A percentile compares a stretch with the other conserved stretches of the same genome.
phyloP scores from a whole-genome alignment of 208 protist genomes.

The Acanthamoeba royreba region DNA sequence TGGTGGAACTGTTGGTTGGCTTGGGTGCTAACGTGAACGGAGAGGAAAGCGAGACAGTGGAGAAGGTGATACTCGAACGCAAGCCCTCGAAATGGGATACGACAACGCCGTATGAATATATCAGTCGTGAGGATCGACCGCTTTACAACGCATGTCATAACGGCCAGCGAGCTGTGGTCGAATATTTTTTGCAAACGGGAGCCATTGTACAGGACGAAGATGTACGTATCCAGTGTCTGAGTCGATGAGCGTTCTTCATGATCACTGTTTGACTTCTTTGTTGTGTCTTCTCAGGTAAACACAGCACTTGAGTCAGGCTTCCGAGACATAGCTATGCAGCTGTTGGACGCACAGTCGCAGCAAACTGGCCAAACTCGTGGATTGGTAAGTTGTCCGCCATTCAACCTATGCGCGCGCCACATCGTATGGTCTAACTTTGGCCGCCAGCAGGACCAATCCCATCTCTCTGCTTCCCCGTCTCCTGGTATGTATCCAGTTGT shows the following conservation, averaged over 20 bases:
- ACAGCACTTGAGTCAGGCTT: background rate
- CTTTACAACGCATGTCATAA: conserved; percentile 29
- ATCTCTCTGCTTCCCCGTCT: background rate
- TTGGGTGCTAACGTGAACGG: conserved; percentile 31
- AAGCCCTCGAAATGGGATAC: conserved; percentile 25
- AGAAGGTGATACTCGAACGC: conserved; percentile 31
- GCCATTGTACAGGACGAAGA: conserved; percentile 41
- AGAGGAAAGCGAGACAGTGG: conserved; percentile 36
- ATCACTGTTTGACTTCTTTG: background rate
- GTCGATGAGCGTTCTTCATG: background rate
- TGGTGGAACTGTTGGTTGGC: background rate
- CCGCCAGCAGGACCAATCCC: background rate
- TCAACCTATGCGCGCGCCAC: background rate
- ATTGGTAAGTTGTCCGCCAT: background rate
- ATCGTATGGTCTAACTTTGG: background rate
- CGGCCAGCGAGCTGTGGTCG: background rate
- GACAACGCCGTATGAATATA: conserved; percentile 35
- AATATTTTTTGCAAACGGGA: background rate
- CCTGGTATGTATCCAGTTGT: background rate
- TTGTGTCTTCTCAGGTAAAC: background rate
- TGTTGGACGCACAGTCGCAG: background rate
- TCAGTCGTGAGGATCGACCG: background rate
- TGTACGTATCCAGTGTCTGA: background rate
- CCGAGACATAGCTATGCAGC: background rate
- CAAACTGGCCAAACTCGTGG: background rate